Evolutionary conservation across 305 asterid genomes (phyloP).

Genomic region (Solanum aculeatissimum): DNA sequence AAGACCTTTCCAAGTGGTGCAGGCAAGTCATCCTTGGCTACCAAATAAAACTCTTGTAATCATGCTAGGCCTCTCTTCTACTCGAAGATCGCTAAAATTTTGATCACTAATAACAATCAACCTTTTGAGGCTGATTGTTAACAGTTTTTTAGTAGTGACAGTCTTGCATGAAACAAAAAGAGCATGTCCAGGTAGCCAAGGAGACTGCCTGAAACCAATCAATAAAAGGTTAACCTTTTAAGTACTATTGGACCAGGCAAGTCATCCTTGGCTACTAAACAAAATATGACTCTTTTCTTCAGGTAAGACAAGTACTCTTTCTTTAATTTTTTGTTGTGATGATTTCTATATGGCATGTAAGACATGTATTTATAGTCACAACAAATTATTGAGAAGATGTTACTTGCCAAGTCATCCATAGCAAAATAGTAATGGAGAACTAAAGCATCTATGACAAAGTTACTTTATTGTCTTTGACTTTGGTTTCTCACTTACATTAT

Average conservation of each 20-base stretch:
- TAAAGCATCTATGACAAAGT: not conserved
- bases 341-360: not conserved
- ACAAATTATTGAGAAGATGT: not conserved
- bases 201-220: not conserved
- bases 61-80: constrained; percentile 18
- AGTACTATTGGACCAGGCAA: not conserved
- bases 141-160: not conserved
- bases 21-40: constrained; percentile 56
- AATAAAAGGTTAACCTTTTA: not conserved
- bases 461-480: not conserved
- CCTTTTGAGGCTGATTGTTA: not conserved
- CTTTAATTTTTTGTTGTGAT: not conserved
- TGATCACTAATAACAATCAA: too few relatives aligned
- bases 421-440: not conserved
- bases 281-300: not conserved
- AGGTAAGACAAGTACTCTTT: not conserved
- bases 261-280: not conserved
- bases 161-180: not conserved
- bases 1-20: constrained; percentile 3
- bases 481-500: constrained; percentile 10
- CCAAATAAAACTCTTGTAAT: constrained; percentile 19
- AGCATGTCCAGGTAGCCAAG: not conserved
- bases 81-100: not conserved
- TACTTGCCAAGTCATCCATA: not conserved
- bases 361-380: not conserved